Percentiles rank a stretch among this genome's conserved stretches.
Conservation (phyloP, 1,139 yeast species). For the Kurtzmaniella quercitrusa region DNA sequence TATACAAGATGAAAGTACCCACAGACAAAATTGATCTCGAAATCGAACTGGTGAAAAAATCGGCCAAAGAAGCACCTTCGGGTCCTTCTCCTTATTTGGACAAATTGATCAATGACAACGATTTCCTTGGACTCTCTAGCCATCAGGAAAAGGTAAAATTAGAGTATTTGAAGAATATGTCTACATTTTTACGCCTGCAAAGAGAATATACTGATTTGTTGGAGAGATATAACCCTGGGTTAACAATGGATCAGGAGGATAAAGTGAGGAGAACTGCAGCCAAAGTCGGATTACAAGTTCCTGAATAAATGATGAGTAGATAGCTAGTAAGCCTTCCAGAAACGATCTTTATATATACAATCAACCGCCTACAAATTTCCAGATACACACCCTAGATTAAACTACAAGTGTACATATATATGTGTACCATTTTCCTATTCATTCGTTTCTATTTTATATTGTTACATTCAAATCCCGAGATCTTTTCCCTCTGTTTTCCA, state of each 20-base stretch:
- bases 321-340: no score
- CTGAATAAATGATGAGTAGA: slow-evolving; percentile 17
- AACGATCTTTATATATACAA: no score
- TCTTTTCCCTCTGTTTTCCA: slow-evolving; percentile 1
- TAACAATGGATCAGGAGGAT: slow-evolving; percentile 72
- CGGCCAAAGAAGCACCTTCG: slow-evolving; percentile 15
- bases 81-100: slow-evolving; percentile 21
- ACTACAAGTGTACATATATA: no score
- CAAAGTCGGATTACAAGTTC: slow-evolving; percentile 65
- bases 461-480: background rate
- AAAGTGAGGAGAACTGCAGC: slow-evolving; percentile 76
- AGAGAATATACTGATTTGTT: slow-evolving; percentile 73
- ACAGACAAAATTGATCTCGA: slow-evolving; percentile 28
- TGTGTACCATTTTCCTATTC: background rate
- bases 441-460: background rate
- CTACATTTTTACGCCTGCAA: slow-evolving; percentile 63
- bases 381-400: no score
- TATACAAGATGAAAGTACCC: slow-evolving; percentile 38
- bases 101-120: slow-evolving; percentile 20
- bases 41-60: slow-evolving; percentile 22
- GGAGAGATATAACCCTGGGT: slow-evolving; percentile 84
- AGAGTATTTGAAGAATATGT: slow-evolving; percentile 45
- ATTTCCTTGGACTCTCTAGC: slow-evolving; percentile 9
- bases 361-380: background rate
- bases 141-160: slow-evolving; percentile 13